Evolutionary conservation across 1,284 basidiomycete genomes (phyloP), one percentile per base, ranked within the genome.

Genomic region (Ceratobasidium sp.): DNA sequence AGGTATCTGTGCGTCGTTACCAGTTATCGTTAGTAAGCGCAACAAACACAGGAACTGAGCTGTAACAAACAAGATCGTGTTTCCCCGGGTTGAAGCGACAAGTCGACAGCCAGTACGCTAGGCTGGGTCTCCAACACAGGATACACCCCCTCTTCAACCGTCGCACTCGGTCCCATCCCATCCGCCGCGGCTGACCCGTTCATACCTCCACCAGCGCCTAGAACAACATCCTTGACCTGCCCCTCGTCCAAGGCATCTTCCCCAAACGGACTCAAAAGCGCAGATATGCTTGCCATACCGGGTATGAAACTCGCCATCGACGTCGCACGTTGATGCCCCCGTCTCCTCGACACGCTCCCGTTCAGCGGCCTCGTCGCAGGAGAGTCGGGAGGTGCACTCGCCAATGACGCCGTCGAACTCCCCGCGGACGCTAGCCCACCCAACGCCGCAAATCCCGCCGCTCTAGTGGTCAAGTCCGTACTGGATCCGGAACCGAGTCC

Each of bases 61-160:
- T n/a, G 18, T 76, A 2, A 89, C 94, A 83, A 83, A 96, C 95
- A 97, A 80, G 89, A 94, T 80, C 92, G 90, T 67, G 91, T 93
- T 84, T 97, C 92, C 4, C 95, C 96, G 6, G 96, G 94, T 0
- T 86, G 87, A 6, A 97, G 88, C 3, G 87, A 85, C 42, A 97
- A 83, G 84, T 97, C 96, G 0, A 97, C 94, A 0, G 91, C 95
- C 20, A 97, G 87, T 89, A 97, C 94, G 58, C 92, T 90, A 1
- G 95, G 94, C 79, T 93, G 95, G 1, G 93, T 90, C 78, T 95
- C 91, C 61, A 96, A 92, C 1, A 93, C 94, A 0, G 95, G 95
- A 58, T 95, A 93, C 0, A 91, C 89, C 80, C 94, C 89, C 3
- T 90, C 82, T 10, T 88, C 87, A 42, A 88, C 89, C 0, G 86